phyloP scores from a whole-genome alignment of 305 asterid species.

The Nicotiana rustica region DNA sequence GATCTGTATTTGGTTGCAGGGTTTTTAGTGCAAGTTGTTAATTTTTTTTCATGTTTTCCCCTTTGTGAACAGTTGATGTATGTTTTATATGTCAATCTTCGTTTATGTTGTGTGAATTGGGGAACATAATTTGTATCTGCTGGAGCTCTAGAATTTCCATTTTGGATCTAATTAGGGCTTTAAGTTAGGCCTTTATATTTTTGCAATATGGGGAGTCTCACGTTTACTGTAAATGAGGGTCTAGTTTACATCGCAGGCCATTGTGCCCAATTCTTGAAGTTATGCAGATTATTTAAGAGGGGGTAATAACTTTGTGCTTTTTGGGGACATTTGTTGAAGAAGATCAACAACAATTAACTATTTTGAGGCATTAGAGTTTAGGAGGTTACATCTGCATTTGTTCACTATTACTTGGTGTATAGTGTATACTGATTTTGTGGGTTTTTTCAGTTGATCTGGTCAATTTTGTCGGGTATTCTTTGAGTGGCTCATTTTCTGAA shows the following conservation, averaged over 20 bases:
- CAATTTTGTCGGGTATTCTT: conserved; percentile 12
- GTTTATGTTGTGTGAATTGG: background rate
- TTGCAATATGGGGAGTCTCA: background rate
- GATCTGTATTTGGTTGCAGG: conserved; percentile 22
- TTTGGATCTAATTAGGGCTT: conserved; percentile 15
- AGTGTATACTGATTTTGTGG: conserved; percentile 2
- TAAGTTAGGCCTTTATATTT: background rate
- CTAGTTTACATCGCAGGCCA: background rate
- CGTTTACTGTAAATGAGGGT: conserved; percentile 14
- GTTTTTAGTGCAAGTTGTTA: conserved; percentile 16
- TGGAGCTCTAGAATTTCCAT: background rate
- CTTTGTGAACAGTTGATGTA: background rate
- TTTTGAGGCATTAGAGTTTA: conserved; percentile 11
- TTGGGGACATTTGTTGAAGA: conserved; percentile 12
- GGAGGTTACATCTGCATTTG: conserved; percentile 1
- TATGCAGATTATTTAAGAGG: conserved; percentile 5
- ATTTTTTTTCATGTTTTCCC: background rate
- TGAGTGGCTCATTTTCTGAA: conserved; percentile 29
- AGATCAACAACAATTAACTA: background rate
- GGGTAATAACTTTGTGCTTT: background rate
- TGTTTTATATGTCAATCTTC: background rate
- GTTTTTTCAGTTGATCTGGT: conserved; percentile 28
- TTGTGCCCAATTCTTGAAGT: conserved; percentile 26
- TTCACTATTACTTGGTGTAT: conserved; percentile 23
- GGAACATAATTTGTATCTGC: too few relatives aligned